phyloP scores from a whole-genome alignment of 768 basidiomycete genomes.

The Pisolithus albus region DNA sequence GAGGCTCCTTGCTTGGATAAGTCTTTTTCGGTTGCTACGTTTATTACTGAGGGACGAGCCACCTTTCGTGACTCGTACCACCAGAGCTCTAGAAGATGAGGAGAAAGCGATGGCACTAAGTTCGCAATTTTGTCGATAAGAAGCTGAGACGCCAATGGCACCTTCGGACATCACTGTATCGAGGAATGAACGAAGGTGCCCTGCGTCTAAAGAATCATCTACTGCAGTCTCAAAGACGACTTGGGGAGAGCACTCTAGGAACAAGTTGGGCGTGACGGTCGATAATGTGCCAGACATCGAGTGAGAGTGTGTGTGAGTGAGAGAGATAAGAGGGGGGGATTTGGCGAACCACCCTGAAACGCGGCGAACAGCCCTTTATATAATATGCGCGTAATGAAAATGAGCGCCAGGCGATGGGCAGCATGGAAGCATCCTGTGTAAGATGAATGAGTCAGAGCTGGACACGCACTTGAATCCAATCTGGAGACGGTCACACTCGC shows the following conservation, averaged over 20 bases:
- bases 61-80: slow-evolving; percentile 26
- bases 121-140: slow-evolving; percentile 30
- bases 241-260: slow-evolving; percentile 4
- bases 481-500: too few species aligned
- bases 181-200: slow-evolving; percentile 26
- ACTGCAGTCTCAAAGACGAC: slow-evolving; percentile 25
- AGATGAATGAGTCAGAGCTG: neutral
- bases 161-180: slow-evolving; percentile 12
- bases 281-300: too few species aligned
- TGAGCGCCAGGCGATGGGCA: neutral
- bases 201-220: slow-evolving; percentile 4
- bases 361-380: neutral
- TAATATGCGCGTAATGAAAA: neutral
- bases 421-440: neutral
- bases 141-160: slow-evolving; percentile 38
- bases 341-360: neutral
- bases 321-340: too few species aligned
- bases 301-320: too few species aligned
- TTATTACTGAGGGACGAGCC: neutral
- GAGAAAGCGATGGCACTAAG: slow-evolving; percentile 37
- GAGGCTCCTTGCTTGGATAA: slow-evolving; percentile 10
- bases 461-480: too few species aligned
- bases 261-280: too few species aligned
- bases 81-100: slow-evolving; percentile 28
- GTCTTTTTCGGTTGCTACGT: neutral